phyloP scores from a whole-genome alignment of 2,329 filamentous ascomycete genomes.

The Monilinia polystroma region DNA sequence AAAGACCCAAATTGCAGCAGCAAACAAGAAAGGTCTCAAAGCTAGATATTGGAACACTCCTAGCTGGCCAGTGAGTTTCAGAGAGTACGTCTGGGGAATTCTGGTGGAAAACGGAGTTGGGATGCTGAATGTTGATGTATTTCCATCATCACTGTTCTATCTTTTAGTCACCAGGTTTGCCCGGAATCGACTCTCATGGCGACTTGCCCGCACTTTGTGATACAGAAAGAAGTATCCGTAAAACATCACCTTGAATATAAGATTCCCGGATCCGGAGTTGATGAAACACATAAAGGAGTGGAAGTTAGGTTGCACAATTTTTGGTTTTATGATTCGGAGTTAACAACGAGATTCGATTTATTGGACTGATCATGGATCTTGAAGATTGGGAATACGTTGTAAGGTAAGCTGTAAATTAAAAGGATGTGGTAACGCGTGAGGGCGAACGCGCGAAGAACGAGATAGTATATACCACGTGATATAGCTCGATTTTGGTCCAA shows the following conservation, averaged over 20 bases:
- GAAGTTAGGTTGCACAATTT: no score
- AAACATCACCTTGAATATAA: neutral
- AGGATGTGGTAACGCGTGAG: neutral
- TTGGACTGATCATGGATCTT: no score
- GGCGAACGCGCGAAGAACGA: neutral
- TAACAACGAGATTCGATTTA: neutral
- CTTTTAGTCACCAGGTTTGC: constrained; percentile 8
- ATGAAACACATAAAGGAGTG: no score
- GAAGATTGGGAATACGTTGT: no score
- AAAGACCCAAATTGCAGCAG: constrained; percentile 35
- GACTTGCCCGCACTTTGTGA: neutral
- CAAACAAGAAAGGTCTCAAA: constrained; percentile 42
- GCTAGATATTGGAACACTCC: constrained; percentile 47
- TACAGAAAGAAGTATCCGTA: neutral
- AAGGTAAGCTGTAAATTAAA: no score
- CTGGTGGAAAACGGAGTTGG: constrained; percentile 44
- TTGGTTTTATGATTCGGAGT: neutral
- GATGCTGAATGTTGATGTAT: constrained; percentile 46
- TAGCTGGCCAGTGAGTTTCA: constrained; percentile 42
- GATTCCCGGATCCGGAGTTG: no score
- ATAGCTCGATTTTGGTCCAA: neutral
- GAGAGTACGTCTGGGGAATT: constrained; percentile 45
- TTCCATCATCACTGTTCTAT: constrained; percentile 12
- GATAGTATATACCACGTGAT: neutral
- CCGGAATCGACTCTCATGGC: neutral